phyloP scores from a whole-genome alignment of 139 green algal species.

The Coelastrella sp. region DNA sequence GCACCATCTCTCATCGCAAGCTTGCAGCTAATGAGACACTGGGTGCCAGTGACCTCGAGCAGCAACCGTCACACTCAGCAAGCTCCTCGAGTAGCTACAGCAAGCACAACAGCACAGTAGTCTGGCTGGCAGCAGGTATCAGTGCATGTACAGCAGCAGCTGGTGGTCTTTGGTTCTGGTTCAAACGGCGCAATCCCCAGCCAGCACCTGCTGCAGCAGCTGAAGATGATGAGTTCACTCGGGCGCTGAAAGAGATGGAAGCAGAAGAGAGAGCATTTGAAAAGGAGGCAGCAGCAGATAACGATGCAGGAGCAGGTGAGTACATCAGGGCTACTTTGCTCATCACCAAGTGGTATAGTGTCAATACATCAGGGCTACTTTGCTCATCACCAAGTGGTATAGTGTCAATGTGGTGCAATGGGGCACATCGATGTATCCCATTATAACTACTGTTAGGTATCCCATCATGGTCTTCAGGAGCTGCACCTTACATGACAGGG shows the following conservation, averaged over 20 bases:
- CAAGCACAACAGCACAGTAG: neutral
- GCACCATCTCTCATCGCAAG: neutral
- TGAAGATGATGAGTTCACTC: neutral
- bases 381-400: neutral
- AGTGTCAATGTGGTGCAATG: no score
- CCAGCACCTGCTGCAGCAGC: neutral
- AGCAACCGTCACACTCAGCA: neutral
- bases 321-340: neutral
- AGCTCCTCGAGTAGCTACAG: neutral
- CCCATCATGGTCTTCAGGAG: no score
- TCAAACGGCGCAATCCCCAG: neutral
- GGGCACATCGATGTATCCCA: no score
- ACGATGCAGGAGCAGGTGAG: neutral
- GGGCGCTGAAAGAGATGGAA: neutral
- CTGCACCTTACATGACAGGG: no score
- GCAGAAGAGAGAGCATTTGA: neutral
- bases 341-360: neutral
- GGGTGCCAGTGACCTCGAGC: neutral
- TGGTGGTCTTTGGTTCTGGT: neutral
- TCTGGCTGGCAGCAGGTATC: neutral
- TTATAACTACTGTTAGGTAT: no score
- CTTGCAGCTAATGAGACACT: neutral
- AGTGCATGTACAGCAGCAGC: neutral
- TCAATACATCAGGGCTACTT: neutral
- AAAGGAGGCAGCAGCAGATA: neutral